Conservation (phyloP, 2,329 filamentous ascomycete genomes). For the Neobulgaria alba region DNA sequence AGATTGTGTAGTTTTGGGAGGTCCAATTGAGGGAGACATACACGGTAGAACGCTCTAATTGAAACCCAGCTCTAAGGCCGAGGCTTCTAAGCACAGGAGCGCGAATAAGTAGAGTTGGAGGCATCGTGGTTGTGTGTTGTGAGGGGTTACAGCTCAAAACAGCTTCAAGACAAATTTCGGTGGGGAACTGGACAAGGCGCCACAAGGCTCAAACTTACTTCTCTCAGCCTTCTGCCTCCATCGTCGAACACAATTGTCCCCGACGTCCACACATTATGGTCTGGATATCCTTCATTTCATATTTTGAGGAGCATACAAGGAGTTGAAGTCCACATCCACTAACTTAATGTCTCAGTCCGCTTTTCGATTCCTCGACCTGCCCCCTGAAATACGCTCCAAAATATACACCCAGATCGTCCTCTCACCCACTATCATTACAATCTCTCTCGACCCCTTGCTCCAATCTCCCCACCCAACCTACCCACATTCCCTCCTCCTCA, state of each 20-base stretch:
- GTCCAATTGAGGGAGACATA: slow-evolving; percentile 3
- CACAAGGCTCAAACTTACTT: slow-evolving; percentile 11
- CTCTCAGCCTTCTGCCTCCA: slow-evolving; percentile 16
- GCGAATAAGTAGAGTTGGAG: slow-evolving; percentile 13
- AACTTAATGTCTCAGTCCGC: too few relatives aligned
- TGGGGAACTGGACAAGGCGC: too few relatives aligned
- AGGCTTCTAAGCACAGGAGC: slow-evolving; percentile 10
- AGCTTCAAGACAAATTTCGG: too few relatives aligned
- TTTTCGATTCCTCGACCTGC: slow-evolving; percentile 24
- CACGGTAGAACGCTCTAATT: slow-evolving; percentile 11
- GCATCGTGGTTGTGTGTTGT: slow-evolving; percentile 15
- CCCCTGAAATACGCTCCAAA: slow-evolving; percentile 22
- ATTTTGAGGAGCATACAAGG: too few relatives aligned
- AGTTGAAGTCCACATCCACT: too few relatives aligned
- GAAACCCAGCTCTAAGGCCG: background rate
- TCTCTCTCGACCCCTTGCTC: background rate
- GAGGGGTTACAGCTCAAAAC: too few relatives aligned
- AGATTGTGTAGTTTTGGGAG: background rate
- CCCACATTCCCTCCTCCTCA: slow-evolving; percentile 21
- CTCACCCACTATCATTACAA: slow-evolving; percentile 6
- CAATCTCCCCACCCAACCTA: slow-evolving; percentile 3
- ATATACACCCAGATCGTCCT: slow-evolving; percentile 18
- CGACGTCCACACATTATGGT: too few relatives aligned
- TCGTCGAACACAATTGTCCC: too few relatives aligned
- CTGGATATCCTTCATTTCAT: too few relatives aligned